Percentiles rank a stretch among this genome's conserved stretches.
Conservation (phyloP, 208 protist genomes). For the Wallacemonas sp. region DNA sequence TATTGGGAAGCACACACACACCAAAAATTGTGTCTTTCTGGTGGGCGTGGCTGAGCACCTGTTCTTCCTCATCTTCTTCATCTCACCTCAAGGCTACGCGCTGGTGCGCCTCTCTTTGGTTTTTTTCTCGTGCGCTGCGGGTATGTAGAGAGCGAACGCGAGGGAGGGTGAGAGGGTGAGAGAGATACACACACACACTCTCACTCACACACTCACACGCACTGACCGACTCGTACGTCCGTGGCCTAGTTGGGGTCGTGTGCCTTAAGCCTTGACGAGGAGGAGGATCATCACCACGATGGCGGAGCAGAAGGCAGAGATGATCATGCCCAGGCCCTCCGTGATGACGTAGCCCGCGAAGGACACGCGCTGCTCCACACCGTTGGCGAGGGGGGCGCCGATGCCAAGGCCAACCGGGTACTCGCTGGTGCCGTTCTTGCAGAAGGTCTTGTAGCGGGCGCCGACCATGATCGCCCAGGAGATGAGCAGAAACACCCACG, state of each 20-base stretch:
- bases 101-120: too few species aligned
- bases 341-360: constrained; percentile 47
- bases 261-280: constrained; percentile 34
- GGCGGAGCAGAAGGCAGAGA: constrained; percentile 31
- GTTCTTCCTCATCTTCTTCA: background rate
- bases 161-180: too few species aligned
- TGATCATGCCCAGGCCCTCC: constrained; percentile 59
- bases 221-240: too few species aligned
- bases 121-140: too few species aligned
- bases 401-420: background rate
- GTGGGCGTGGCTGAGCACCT: too few species aligned
- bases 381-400: constrained; percentile 15
- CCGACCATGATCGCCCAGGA: constrained; percentile 41
- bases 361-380: constrained; percentile 29
- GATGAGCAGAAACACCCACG: constrained; percentile 41
- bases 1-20: background rate
- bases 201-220: too few species aligned
- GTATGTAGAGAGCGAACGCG: too few species aligned
- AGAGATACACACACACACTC: too few species aligned
- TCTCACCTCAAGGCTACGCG: too few species aligned
- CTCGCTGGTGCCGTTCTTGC: constrained; percentile 14
- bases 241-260: too few species aligned
- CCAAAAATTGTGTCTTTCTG: too few species aligned
- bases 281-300: constrained; percentile 34
- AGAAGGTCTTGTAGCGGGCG: constrained; percentile 47